These are phyloP conservation scores for Atkinsonella texensis DNA, from an alignment of 2,329 filamentous ascomycete species.

Conservation along the genomic window DNA sequence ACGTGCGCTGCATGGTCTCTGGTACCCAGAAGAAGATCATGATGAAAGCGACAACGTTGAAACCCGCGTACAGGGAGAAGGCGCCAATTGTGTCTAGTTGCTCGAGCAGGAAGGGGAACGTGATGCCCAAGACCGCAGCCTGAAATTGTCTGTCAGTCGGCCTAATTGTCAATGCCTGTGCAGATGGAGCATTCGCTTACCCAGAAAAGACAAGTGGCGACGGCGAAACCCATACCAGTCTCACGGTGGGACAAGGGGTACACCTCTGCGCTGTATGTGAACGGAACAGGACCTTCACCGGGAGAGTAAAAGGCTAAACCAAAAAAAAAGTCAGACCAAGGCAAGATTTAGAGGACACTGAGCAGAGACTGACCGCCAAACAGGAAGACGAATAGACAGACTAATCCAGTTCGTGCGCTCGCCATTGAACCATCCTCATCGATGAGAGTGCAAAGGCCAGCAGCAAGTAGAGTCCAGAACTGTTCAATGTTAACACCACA, in stretches of 20 bases:
- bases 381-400: conserved; percentile 52
- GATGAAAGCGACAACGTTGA: conserved; percentile 41
- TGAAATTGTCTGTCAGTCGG: background rate
- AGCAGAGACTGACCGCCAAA: conserved; percentile 32
- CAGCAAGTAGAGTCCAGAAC: conserved; percentile 39
- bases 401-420: conserved; percentile 35
- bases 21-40: conserved; percentile 38
- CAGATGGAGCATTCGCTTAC: conserved; percentile 4
- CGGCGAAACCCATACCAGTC: conserved; percentile 51
- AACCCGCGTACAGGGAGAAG: conserved; percentile 40
- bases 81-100: conserved; percentile 22
- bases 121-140: conserved; percentile 36
- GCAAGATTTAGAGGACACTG: no score
- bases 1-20: conserved; percentile 43
- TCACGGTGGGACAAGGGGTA: conserved; percentile 53
- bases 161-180: background rate
- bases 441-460: conserved; percentile 27
- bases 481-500: background rate
- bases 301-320: conserved; percentile 45
- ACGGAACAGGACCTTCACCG: conserved; percentile 51
- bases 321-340: background rate
- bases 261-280: conserved; percentile 50
- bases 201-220: conserved; percentile 47
- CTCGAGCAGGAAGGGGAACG: conserved; percentile 36
- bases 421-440: conserved; percentile 16